These are phyloP conservation scores for Ensete glaucum DNA, from an alignment of 176 grass and related monocot species.

Conservation along the genomic window DNA sequence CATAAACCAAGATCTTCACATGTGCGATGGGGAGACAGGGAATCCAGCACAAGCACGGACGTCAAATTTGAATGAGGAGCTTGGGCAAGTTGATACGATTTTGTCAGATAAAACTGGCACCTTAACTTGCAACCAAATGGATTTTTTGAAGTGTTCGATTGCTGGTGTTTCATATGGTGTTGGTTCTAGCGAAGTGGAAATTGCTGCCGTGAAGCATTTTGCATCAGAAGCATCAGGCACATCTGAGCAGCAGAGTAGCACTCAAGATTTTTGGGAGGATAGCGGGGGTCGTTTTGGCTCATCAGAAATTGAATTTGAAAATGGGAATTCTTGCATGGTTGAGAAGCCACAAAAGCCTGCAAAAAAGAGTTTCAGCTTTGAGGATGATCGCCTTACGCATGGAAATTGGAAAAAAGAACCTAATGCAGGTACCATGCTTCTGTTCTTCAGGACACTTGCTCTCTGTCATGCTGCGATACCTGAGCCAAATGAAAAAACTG, in stretches of 20 bases:
- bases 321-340: slow-evolving; percentile 33
- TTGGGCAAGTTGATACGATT: slow-evolving; percentile 92
- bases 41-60: slow-evolving; percentile 80
- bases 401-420: slow-evolving; percentile 90
- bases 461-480: slow-evolving; percentile 92
- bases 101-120: slow-evolving; percentile 96
- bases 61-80: slow-evolving; percentile 95
- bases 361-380: slow-evolving; percentile 83
- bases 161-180: slow-evolving; percentile 74
- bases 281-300: slow-evolving; percentile 21
- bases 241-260: slow-evolving; percentile 29
- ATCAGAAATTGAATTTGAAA: slow-evolving; percentile 50
- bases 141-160: slow-evolving; percentile 95
- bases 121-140: slow-evolving; percentile 97
- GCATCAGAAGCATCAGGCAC: slow-evolving; percentile 30
- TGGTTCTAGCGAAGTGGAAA: slow-evolving; percentile 77
- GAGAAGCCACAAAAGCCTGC: slow-evolving; percentile 37
- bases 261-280: slow-evolving; percentile 52
- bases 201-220: slow-evolving; percentile 83
- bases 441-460: slow-evolving; percentile 88
- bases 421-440: slow-evolving; percentile 39
- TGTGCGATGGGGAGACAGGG: slow-evolving; percentile 88
- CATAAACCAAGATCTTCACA: slow-evolving; percentile 87
- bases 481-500: slow-evolving; percentile 61
- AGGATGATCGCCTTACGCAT: slow-evolving; percentile 65